phyloP scores from a whole-genome alignment of 371 early-diverging fungal genomes.

The Blastocladiella emersonii region DNA sequence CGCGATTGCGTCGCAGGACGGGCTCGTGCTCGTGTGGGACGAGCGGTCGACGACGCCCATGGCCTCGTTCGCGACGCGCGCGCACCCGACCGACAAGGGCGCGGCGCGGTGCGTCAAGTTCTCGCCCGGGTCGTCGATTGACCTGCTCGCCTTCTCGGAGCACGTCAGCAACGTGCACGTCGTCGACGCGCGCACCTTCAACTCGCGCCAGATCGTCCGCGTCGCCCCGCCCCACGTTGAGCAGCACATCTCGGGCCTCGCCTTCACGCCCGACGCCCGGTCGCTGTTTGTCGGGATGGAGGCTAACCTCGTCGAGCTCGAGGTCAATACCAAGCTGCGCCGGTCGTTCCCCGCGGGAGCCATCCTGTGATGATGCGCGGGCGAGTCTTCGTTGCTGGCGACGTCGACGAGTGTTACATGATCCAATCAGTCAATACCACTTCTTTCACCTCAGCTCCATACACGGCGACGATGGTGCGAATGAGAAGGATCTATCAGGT shows the following conservation, averaged over 20 bases:
- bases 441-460: no score
- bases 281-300: slow-evolving; percentile 61
- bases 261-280: slow-evolving; percentile 60
- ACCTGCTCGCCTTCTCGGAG: slow-evolving; percentile 64
- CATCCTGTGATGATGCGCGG: no score
- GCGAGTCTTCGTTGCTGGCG: no score
- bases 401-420: no score
- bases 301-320: slow-evolving; percentile 26
- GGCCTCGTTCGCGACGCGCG: slow-evolving; percentile 37
- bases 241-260: slow-evolving; percentile 63
- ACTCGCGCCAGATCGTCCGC: slow-evolving; percentile 46
- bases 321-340: slow-evolving; percentile 30
- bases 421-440: no score
- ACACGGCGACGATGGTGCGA: no score
- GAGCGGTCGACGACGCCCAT: slow-evolving; percentile 37
- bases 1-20: slow-evolving; percentile 72
- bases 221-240: slow-evolving; percentile 40
- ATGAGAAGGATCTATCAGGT: no score
- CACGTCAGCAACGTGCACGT: slow-evolving; percentile 72
- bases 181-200: slow-evolving; percentile 73
- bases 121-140: slow-evolving; percentile 60
- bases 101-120: slow-evolving; percentile 76
- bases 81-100: slow-evolving; percentile 52
- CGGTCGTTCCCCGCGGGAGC: slow-evolving; percentile 33
- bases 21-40: slow-evolving; percentile 64